Evolutionary conservation across 83 land plant species (phyloP).

Genomic region (Thuja plicata): DNA sequence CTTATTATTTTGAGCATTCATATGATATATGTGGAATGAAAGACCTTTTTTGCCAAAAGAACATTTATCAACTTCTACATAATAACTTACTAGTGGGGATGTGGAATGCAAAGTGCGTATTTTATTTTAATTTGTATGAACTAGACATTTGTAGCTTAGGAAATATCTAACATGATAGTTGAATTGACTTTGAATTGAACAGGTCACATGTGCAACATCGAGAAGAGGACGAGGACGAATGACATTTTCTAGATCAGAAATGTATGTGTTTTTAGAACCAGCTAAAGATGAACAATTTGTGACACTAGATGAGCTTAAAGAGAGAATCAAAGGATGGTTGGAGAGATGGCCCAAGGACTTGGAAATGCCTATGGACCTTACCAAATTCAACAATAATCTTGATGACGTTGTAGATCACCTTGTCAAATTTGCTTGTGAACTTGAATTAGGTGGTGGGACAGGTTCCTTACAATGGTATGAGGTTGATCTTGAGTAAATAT

Average conservation of each 20-base stretch:
- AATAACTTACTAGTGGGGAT: background rate
- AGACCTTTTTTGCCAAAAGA: background rate
- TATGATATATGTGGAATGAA: background rate
- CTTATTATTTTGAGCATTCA: background rate
- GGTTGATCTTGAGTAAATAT: conserved; percentile 61
- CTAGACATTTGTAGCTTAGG: background rate
- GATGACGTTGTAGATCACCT: conserved; percentile 78
- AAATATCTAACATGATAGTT: background rate
- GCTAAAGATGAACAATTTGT: conserved; percentile 80
- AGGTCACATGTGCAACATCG: background rate
- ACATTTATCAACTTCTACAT: background rate
- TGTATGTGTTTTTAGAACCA: conserved; percentile 79
- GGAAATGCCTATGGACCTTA: conserved; percentile 63
- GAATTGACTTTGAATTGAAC: background rate
- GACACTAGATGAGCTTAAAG: conserved; percentile 62
- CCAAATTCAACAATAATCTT: conserved; percentile 32
- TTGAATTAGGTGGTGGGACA: conserved; percentile 77
- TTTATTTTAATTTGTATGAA: background rate
- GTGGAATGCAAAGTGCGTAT: background rate
- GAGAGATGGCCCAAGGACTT: conserved; percentile 66
- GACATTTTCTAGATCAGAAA: conserved; percentile 33
- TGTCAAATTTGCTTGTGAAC: conserved; percentile 75
- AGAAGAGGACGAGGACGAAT: conserved; percentile 41
- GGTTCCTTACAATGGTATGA: conserved; percentile 93
- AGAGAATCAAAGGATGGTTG: conserved; percentile 53